Base-by-base conservation (phyloP, 2,329 filamentous ascomycete genomes). In the Ascochyta pisi region DNA sequence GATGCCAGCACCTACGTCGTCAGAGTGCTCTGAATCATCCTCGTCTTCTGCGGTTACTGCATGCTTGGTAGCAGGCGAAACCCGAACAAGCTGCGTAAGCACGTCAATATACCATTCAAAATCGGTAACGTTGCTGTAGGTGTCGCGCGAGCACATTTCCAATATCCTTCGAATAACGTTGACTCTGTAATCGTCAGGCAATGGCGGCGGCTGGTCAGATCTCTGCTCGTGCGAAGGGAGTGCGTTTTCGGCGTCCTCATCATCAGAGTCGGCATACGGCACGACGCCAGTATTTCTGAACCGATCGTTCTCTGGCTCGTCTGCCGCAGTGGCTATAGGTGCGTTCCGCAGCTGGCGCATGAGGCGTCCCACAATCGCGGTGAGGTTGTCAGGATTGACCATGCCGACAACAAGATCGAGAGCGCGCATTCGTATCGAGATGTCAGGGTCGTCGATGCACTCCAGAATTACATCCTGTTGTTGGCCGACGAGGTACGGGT, bases 51-150 rank as follows among this genome's bases (percentile, higher is more conserved):
- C 33, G 9, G 61, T 39, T 4, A 66, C 60, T 26, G 57, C 50
- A 19, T 61, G 38, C 54, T 73, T 75, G 1, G 76, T 73, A 80
- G 89, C 19, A 7, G 80, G 88, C 81, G 77, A 91, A 83, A 70
- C 78, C 40, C 89, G 87, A 37, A 97, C 86, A 13, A 99, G 83
- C 71, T 96, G 92, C 5, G 91, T 89, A 27, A 99, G 79, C 26
- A 96, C 86, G 63, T 95, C 91, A 63, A 98, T 89, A 74, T 98
- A 98, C 95, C 95, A 99, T 64, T 97, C 94, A 73, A 99, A 99
- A 72, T 99, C 94, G 48, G 84, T 80, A 43, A 99, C 82, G 69
- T 92, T 91, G 35, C 85, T 84, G 73, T 98, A 99, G 58, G 92
- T 96, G 62, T 93, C 89, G 62, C 88, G 87, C 8, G 92, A 91